Evolutionary conservation across 2,329 filamentous ascomycete genomes (phyloP).

Genomic region (Arthrocladium fulminans): DNA sequence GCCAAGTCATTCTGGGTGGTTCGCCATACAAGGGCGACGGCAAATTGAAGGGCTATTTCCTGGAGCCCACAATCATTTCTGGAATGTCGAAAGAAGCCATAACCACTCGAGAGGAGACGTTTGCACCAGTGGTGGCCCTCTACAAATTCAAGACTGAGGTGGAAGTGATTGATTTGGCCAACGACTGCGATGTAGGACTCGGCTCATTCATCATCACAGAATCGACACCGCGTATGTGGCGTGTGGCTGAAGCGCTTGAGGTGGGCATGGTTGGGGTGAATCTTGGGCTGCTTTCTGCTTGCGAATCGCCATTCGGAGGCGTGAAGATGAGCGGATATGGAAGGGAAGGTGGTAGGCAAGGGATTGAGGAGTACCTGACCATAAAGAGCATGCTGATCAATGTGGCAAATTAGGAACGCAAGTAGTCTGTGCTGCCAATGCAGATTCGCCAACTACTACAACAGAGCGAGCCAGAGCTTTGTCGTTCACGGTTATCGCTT

Average conservation of each 20-base stretch:
- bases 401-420: conserved; percentile 13
- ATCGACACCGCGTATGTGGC: conserved; percentile 45
- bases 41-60: conserved; percentile 31
- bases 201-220: conserved; percentile 50
- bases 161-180: conserved; percentile 50
- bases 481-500: background rate
- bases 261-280: conserved; percentile 73
- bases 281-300: conserved; percentile 28
- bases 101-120: conserved; percentile 50
- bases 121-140: conserved; percentile 35
- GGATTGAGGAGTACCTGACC: conserved; percentile 30
- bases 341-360: conserved; percentile 42
- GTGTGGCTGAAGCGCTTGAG: conserved; percentile 61
- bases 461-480: background rate
- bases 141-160: conserved; percentile 46
- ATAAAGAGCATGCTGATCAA: conserved; percentile 22
- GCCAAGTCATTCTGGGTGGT: conserved; percentile 24
- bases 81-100: conserved; percentile 22
- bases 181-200: conserved; percentile 45
- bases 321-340: conserved; percentile 39
- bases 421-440: background rate
- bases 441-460: background rate
- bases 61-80: conserved; percentile 23
- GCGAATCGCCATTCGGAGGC: conserved; percentile 22
- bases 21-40: conserved; percentile 13